Percentiles rank a stretch among this genome's conserved stretches.
phyloP scores from a whole-genome alignment of 1,139 yeast species.

The Martiniozyma asiatica region DNA sequence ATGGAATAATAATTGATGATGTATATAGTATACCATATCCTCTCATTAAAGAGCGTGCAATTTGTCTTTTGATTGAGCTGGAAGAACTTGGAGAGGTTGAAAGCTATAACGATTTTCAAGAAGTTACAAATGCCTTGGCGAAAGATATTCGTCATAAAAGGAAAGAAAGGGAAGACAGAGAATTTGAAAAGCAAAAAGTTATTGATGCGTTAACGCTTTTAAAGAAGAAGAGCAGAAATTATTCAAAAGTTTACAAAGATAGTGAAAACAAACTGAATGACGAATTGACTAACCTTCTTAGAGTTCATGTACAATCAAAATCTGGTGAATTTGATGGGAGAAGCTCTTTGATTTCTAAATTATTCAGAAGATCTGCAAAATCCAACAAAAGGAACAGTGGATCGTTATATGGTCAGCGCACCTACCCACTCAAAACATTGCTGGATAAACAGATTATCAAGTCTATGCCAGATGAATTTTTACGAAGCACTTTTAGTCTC shows the following conservation, averaged over 20 bases:
- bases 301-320: conserved; percentile 37
- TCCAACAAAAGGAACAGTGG: neutral
- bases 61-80: conserved; percentile 65
- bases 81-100: conserved; percentile 59
- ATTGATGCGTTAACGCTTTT: conserved; percentile 48
- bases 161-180: conserved; percentile 51
- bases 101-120: conserved; percentile 66
- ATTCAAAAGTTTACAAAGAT: conserved; percentile 49
- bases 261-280: conserved; percentile 51
- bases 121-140: conserved; percentile 71
- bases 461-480: neutral
- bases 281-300: conserved; percentile 26
- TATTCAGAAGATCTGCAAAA: conserved; percentile 7
- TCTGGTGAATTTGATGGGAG: conserved; percentile 13
- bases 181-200: conserved; percentile 50
- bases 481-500: conserved; percentile 1
- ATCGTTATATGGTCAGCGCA: conserved; percentile 1
- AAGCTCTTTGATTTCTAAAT: conserved; percentile 28
- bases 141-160: conserved; percentile 73
- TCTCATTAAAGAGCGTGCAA: conserved; percentile 63
- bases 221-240: conserved; percentile 47
- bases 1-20: conserved; percentile 31
- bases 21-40: conserved; percentile 51
- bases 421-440: conserved; percentile 1
- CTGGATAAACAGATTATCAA: neutral